phyloP scores from a whole-genome alignment of 139 green algal species.

The Micractinium conductrix region DNA sequence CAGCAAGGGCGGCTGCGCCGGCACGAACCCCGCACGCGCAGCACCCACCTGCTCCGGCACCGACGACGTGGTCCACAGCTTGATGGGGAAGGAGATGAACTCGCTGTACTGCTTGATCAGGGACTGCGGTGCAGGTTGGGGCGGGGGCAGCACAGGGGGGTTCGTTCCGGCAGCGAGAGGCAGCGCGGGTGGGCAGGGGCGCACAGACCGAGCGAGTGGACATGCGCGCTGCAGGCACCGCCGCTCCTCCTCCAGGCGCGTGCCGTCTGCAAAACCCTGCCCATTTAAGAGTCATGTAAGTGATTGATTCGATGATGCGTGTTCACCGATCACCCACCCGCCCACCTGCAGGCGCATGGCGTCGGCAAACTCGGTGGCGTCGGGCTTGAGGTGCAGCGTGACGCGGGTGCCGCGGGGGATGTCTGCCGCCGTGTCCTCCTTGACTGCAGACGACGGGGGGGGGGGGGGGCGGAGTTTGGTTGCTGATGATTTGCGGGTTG shows the following conservation, averaged over 20 bases:
- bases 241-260: neutral
- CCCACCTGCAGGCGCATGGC: slow-evolving; percentile 64
- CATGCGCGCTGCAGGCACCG: too few species aligned
- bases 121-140: neutral
- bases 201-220: too few species aligned
- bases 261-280: neutral
- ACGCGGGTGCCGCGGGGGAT: slow-evolving; percentile 87
- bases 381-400: slow-evolving; percentile 96
- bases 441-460: slow-evolving; percentile 13
- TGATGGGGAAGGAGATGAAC: slow-evolving; percentile 99
- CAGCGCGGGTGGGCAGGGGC: neutral
- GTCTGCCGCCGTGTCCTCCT: slow-evolving; percentile 55
- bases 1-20: neutral
- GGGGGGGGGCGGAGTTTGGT: neutral
- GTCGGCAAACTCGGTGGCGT: slow-evolving; percentile 84
- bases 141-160: neutral
- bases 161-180: neutral
- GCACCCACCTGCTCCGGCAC: neutral
- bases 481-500: too few species aligned
- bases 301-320: too few species aligned
- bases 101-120: slow-evolving; percentile 98
- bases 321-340: too few species aligned
- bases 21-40: neutral
- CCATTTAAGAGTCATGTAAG: neutral
- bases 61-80: slow-evolving; percentile 68